A percentile compares a stretch with the other conserved stretches of the same genome.
Evolutionary conservation across 2,329 filamentous ascomycete genomes (phyloP).

Genomic region (Fusarium drepaniforme): DNA sequence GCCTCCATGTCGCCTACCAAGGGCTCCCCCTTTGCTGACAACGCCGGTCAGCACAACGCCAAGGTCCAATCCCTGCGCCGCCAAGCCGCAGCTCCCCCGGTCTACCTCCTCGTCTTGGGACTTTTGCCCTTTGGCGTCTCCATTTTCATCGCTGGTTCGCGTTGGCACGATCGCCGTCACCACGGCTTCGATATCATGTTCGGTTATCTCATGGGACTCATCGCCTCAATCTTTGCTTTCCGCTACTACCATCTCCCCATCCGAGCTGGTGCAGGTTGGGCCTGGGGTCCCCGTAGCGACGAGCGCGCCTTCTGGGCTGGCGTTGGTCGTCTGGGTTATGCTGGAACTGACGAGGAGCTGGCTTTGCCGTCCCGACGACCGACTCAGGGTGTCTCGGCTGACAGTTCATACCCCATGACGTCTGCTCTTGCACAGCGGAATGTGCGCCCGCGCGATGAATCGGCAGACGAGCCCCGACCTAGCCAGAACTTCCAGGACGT

Average conservation of each 20-base stretch:
- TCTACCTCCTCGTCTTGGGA: conserved; percentile 79
- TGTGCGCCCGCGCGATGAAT: conserved; percentile 23
- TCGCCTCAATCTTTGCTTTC: conserved; percentile 80
- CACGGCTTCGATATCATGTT: conserved; percentile 93
- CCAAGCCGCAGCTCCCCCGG: conserved; percentile 83
- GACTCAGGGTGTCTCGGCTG: conserved; percentile 42
- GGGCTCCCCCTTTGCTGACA: conserved; percentile 19
- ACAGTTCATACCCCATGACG: conserved; percentile 44
- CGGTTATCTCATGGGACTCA: conserved; percentile 82
- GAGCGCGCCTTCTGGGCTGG: conserved; percentile 84
- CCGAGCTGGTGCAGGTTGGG: conserved; percentile 81
- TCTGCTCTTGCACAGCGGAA: conserved; percentile 39
- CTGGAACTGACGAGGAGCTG: conserved; percentile 54
- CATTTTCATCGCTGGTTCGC: conserved; percentile 85
- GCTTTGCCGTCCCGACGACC: conserved; percentile 25
- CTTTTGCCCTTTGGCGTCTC: conserved; percentile 80
- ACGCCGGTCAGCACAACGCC: conserved; percentile 45
- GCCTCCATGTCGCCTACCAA: conserved; percentile 40
- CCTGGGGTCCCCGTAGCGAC: conserved; percentile 83
- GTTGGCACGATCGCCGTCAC: conserved; percentile 90
- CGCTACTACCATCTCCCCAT: conserved; percentile 89
- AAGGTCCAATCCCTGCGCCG: conserved; percentile 63
- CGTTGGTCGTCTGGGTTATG: conserved; percentile 71
- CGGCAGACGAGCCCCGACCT: conserved; percentile 13
- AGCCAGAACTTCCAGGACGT: conserved; percentile 48